Percentiles rank a stretch among this genome's conserved stretches.
Evolutionary conservation across 2,329 filamentous ascomycete species (phyloP).

Genomic region (Amylocarpus encephaloides): DNA sequence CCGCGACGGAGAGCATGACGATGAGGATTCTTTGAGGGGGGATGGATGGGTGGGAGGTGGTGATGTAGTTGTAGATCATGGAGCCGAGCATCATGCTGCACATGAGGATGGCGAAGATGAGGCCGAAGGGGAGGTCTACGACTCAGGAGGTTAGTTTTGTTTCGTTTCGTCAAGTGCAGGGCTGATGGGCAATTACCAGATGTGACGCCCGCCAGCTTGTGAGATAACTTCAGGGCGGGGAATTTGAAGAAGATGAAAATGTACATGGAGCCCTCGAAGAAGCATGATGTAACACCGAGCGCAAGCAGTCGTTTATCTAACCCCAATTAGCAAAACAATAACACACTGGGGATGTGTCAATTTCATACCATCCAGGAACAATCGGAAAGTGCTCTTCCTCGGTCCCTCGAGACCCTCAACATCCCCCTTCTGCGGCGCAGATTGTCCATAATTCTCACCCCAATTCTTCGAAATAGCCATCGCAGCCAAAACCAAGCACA

Average conservation of each 20-base stretch:
- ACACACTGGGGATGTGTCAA: neutral
- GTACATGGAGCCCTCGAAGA: constrained; percentile 56
- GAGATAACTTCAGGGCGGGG: constrained; percentile 41
- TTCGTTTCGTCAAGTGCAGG: neutral
- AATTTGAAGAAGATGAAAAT: constrained; percentile 58
- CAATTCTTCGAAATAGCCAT: constrained; percentile 40
- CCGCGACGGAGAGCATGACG: constrained; percentile 33
- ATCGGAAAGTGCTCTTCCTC: constrained; percentile 1
- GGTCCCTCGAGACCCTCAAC: neutral
- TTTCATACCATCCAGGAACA: constrained; percentile 3
- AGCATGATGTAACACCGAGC: constrained; percentile 44
- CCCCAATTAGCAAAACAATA: constrained; percentile 3
- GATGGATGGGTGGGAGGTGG: constrained; percentile 3
- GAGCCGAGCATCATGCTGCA: constrained; percentile 52
- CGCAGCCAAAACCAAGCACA: constrained; percentile 37
- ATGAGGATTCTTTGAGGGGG: constrained; percentile 29
- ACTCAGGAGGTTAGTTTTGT: constrained; percentile 23
- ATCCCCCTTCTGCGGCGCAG: neutral
- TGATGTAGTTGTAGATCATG: constrained; percentile 39
- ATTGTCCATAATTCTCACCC: constrained; percentile 44
- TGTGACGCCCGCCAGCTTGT: constrained; percentile 28
- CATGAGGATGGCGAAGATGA: constrained; percentile 53
- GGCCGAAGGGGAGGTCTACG: constrained; percentile 39
- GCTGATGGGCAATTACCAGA: neutral
- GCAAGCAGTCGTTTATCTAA: constrained; percentile 42